phyloP scores from a whole-genome alignment of 352 stramenopile species.

The Aphanomyces invadans region DNA sequence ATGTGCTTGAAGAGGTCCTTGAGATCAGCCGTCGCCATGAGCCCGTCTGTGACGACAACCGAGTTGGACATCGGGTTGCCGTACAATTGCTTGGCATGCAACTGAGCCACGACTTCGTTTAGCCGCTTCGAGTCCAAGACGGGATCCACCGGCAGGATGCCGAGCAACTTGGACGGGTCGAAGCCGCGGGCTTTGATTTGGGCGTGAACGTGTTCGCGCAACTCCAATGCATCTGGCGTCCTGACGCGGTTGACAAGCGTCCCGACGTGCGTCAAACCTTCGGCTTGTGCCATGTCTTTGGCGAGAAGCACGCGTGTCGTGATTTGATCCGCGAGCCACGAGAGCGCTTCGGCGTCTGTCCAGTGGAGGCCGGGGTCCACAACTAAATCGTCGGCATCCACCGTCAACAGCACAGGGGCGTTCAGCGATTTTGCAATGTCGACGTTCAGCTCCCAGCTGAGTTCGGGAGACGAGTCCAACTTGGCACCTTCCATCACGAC shows the following conservation, averaged over 20 bases:
- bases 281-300: constrained; percentile 50
- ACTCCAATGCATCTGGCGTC: constrained; percentile 30
- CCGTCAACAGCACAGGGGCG: constrained; percentile 50
- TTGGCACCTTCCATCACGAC: constrained; percentile 77
- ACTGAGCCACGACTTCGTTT: constrained; percentile 61
- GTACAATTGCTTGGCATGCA: constrained; percentile 59
- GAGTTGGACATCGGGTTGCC: constrained; percentile 51
- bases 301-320: constrained; percentile 44
- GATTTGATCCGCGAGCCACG: constrained; percentile 35
- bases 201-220: constrained; percentile 32
- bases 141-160: constrained; percentile 57
- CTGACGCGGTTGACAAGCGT: constrained; percentile 68
- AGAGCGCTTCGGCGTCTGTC: constrained; percentile 31
- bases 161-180: constrained; percentile 34
- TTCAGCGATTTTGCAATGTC: constrained; percentile 68
- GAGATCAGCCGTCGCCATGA: constrained; percentile 59
- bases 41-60: constrained; percentile 52
- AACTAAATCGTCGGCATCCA: constrained; percentile 34
- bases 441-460: constrained; percentile 66
- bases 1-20: constrained; percentile 70
- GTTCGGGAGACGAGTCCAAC: constrained; percentile 50
- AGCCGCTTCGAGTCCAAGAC: constrained; percentile 67
- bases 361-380: not conserved
- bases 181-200: constrained; percentile 37
- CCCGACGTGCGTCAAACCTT: constrained; percentile 56